These are phyloP conservation scores for Russula sp. DNA, from an alignment of 768 basidiomycete species.

Conservation along the genomic window DNA sequence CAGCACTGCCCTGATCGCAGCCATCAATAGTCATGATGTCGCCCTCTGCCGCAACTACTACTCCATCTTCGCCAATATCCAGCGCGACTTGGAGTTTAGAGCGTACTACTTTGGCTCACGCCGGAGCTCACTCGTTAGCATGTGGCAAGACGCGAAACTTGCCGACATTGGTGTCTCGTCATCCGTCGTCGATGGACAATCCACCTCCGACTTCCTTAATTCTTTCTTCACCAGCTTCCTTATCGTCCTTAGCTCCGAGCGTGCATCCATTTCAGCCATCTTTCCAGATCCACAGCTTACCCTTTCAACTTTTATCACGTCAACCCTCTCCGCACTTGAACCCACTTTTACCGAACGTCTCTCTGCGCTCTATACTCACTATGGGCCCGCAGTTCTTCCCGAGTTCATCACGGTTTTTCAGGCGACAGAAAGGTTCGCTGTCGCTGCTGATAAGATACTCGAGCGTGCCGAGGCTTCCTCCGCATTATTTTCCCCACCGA, in stretches of 20 bases:
- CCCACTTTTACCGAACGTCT: constrained; percentile 82
- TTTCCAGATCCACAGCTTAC: constrained; percentile 80
- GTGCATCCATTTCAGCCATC: constrained; percentile 68
- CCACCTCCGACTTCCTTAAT: constrained; percentile 63
- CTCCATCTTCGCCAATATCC: constrained; percentile 83
- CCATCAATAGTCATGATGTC: constrained; percentile 75
- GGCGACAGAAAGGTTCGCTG: constrained; percentile 79
- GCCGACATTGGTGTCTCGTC: constrained; percentile 42
- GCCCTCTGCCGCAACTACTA: constrained; percentile 72
- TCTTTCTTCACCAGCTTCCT: constrained; percentile 71
- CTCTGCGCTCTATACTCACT: constrained; percentile 56
- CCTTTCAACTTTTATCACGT: constrained; percentile 76
- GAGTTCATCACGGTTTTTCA: constrained; percentile 68
- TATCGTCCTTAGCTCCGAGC: constrained; percentile 61
- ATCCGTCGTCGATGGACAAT: constrained; percentile 29
- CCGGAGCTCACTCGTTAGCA: constrained; percentile 51
- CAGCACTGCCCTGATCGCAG: constrained; percentile 84
- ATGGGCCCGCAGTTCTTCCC: constrained; percentile 56
- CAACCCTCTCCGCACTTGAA: constrained; percentile 69
- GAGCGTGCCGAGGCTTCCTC: constrained; percentile 45
- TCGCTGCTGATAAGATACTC: constrained; percentile 64
- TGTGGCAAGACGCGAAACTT: constrained; percentile 63
- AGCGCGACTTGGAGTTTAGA: constrained; percentile 87
- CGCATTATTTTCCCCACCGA: constrained; percentile 18
- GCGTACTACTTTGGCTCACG: constrained; percentile 92